A percentile compares a stretch with the other conserved stretches of the same genome.
These are phyloP conservation scores for Mercurialis annua DNA, from an alignment of 345 rosid species.

Conservation along the genomic window DNA sequence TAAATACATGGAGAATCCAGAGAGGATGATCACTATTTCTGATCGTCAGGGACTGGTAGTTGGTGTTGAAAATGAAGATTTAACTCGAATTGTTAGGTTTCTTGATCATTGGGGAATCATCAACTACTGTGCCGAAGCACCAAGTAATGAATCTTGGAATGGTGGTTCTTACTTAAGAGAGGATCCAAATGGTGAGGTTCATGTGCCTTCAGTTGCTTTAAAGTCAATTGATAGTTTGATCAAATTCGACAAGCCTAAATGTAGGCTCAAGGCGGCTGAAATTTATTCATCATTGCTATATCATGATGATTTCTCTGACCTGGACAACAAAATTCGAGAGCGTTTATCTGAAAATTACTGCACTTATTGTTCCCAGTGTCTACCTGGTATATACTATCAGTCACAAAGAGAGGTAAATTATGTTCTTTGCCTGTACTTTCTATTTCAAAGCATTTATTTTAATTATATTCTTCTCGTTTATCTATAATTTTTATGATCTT, in stretches of 20 bases:
- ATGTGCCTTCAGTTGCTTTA: constrained; percentile 86
- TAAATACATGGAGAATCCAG: constrained; percentile 83
- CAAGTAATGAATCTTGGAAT: constrained; percentile 53
- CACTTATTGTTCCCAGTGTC: constrained; percentile 70
- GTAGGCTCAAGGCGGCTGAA: constrained; percentile 73
- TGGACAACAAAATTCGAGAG: constrained; percentile 89
- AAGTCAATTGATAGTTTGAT: constrained; percentile 97
- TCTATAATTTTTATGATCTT: not conserved
- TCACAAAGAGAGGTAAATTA: constrained; percentile 83
- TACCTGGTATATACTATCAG: constrained; percentile 61
- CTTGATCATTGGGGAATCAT: constrained; percentile 99
- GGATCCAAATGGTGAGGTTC: constrained; percentile 83
- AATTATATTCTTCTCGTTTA: not conserved
- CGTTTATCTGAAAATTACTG: constrained; percentile 74
- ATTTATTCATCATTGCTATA: constrained; percentile 49
- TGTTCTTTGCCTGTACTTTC: not conserved
- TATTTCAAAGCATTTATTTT: not conserved
- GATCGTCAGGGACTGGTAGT: constrained; percentile 64
- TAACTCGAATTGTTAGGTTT: constrained; percentile 76
- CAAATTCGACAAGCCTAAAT: constrained; percentile 92
- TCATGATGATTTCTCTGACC: constrained; percentile 56
- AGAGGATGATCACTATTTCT: constrained; percentile 57
- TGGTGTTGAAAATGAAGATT: constrained; percentile 63
- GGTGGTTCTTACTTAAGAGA: constrained; percentile 64
- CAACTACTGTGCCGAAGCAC: constrained; percentile 71